Conservation (phyloP, 2,329 filamentous ascomycete genomes). For the Aspergillus fumigatiaffinis region DNA sequence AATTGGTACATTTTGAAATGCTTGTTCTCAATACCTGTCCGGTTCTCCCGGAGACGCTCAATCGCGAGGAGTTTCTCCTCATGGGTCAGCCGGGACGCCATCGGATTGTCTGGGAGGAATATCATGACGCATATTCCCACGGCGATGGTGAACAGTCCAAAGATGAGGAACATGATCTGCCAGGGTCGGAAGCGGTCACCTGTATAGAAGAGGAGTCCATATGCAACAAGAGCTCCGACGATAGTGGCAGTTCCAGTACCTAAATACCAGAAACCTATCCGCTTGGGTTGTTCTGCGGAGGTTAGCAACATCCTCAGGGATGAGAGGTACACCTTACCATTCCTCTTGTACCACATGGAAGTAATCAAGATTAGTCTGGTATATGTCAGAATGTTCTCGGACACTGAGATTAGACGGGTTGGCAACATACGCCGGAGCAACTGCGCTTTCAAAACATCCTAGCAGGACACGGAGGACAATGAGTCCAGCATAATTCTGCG, state of each 20-base stretch:
- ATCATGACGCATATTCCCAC: slow-evolving; percentile 35
- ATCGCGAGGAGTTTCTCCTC: slow-evolving; percentile 36
- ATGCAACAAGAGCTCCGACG: slow-evolving; percentile 52
- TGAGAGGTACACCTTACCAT: slow-evolving; percentile 14
- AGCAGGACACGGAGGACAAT: slow-evolving; percentile 49
- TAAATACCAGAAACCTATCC: slow-evolving; percentile 60
- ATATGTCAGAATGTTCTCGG: not conserved
- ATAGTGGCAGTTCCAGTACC: slow-evolving; percentile 55
- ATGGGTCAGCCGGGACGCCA: slow-evolving; percentile 35
- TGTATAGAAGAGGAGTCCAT: slow-evolving; percentile 51
- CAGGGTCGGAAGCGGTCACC: slow-evolving; percentile 39
- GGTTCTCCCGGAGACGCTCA: slow-evolving; percentile 43
- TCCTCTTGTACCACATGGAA: slow-evolving; percentile 52
- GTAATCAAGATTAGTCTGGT: slow-evolving; percentile 50
- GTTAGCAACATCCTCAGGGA: not conserved
- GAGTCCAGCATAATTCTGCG: slow-evolving; percentile 49
- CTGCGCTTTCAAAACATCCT: slow-evolving; percentile 52
- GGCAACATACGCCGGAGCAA: slow-evolving; percentile 44
- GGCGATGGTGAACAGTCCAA: slow-evolving; percentile 42
- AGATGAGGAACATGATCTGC: slow-evolving; percentile 49
- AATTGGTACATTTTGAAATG: slow-evolving; percentile 47
- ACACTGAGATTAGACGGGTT: not conserved
- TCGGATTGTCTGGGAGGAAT: slow-evolving; percentile 41
- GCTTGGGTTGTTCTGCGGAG: slow-evolving; percentile 52
- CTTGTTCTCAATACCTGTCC: slow-evolving; percentile 51